A percentile compares a stretch with the other conserved stretches of the same genome.
These are phyloP conservation scores for Trichoderma koningii DNA, from an alignment of 2,329 filamentous ascomycete species.

Conservation along the genomic window DNA sequence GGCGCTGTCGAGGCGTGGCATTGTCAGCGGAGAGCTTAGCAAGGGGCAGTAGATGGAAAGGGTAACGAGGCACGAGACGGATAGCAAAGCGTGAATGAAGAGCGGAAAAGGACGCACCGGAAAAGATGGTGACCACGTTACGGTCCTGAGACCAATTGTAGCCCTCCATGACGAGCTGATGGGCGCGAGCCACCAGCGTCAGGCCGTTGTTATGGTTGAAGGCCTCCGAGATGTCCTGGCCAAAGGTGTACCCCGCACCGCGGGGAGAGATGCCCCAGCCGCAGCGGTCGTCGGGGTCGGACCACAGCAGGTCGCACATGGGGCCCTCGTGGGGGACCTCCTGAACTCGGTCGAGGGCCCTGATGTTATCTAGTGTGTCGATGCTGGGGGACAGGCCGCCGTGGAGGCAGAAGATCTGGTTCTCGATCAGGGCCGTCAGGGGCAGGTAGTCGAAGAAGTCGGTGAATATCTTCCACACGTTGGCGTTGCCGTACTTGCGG, in stretches of 20 bases:
- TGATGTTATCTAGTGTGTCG: constrained; percentile 92
- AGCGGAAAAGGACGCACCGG: constrained; percentile 57
- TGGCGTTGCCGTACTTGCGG: constrained; percentile 97
- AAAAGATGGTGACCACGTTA: constrained; percentile 99
- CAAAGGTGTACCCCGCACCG: constrained; percentile 93
- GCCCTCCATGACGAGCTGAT: constrained; percentile 99
- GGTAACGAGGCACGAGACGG: neutral
- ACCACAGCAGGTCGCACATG: constrained; percentile 98
- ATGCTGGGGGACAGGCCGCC: constrained; percentile 95
- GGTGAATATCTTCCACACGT: constrained; percentile 99
- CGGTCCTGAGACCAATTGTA: constrained; percentile 99
- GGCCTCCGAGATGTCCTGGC: constrained; percentile 95
- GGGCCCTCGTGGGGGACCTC: constrained; percentile 98
- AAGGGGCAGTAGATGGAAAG: neutral
- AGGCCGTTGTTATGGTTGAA: constrained; percentile 99
- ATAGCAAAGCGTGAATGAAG: neutral
- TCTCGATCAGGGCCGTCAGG: constrained; percentile 95
- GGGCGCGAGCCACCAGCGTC: constrained; percentile 91
- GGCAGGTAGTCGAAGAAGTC: constrained; percentile 99
- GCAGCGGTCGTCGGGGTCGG: constrained; percentile 93
- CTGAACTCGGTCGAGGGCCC: constrained; percentile 92
- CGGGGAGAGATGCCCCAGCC: constrained; percentile 95
- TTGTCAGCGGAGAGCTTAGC: constrained; percentile 2
- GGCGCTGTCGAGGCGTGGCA: constrained; percentile 55
- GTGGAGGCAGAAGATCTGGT: constrained; percentile 98